Conservation (phyloP, 345 rosid genomes). For the Anacardium occidentale region DNA sequence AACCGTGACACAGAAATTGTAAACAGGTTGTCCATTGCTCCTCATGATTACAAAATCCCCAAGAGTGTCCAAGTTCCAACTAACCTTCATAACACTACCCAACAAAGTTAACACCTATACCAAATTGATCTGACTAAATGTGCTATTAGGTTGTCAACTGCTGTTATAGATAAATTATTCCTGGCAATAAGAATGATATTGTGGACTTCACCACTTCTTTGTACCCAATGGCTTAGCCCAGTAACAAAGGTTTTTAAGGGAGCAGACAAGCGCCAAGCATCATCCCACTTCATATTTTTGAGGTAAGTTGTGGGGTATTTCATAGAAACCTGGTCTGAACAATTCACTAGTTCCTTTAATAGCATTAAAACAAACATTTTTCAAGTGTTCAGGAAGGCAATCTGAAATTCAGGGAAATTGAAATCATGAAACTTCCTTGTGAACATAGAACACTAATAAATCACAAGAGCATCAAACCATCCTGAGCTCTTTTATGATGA, state of each 20-base stretch:
- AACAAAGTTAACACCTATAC: constrained; percentile 40
- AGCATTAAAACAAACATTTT: not conserved
- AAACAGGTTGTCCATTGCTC: constrained; percentile 94
- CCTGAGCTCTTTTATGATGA: not conserved
- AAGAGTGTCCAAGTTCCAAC: constrained; percentile 88
- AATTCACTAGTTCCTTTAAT: not conserved
- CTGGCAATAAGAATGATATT: not conserved
- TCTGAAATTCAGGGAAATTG: not conserved
- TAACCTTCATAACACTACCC: constrained; percentile 81
- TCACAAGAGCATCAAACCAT: not conserved
- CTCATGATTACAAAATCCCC: constrained; percentile 96
- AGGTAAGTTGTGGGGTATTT: not conserved
- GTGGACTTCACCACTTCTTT: not conserved
- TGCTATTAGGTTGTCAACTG: not conserved
- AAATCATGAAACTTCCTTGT: not conserved
- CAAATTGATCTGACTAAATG: not conserved
- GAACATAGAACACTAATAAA: not conserved
- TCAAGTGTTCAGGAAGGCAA: not conserved
- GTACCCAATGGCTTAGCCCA: not conserved
- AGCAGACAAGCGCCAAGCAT: not conserved
- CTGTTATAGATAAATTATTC: not conserved
- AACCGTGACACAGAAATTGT: constrained; percentile 97
- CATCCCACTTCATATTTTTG: not conserved
- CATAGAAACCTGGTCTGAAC: not conserved
- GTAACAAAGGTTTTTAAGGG: not conserved